phyloP scores from a whole-genome alignment of 2,329 filamentous ascomycete genomes.

The Colletotrichum eleusines region DNA sequence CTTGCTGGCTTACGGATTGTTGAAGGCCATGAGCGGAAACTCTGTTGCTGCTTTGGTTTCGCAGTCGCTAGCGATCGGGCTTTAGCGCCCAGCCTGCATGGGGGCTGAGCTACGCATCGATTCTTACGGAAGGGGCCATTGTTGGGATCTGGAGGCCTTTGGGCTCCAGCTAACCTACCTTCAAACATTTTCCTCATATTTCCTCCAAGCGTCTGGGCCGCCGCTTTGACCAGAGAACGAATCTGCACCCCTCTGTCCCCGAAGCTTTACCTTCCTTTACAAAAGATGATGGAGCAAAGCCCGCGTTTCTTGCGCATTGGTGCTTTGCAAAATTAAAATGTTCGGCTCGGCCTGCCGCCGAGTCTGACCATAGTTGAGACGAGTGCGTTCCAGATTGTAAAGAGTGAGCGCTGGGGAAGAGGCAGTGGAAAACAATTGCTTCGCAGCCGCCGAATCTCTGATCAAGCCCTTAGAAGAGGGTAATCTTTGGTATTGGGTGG shows the following conservation, averaged over 20 bases:
- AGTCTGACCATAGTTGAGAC: background rate
- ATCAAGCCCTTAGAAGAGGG: background rate
- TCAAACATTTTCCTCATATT: background rate
- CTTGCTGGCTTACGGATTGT: background rate
- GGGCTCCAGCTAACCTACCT: background rate
- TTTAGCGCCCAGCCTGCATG: background rate
- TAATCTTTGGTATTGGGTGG: too few species aligned
- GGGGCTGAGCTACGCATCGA: background rate
- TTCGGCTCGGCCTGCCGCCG: background rate
- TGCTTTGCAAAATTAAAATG: too few species aligned
- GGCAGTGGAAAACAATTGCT: background rate
- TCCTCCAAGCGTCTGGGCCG: background rate
- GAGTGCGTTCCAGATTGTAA: background rate
- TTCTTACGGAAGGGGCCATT: background rate
- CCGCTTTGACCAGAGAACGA: background rate
- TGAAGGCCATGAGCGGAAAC: background rate
- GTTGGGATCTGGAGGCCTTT: background rate
- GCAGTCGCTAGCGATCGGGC: background rate
- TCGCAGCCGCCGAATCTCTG: background rate
- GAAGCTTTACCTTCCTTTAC: background rate
- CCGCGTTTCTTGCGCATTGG: constrained; percentile 9
- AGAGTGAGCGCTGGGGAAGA: too few species aligned
- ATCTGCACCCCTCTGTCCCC: constrained; percentile 1
- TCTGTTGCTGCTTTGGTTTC: background rate
- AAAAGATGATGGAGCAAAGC: background rate